Base-by-base conservation (phyloP, 768 basidiomycete genomes). In the Megacollybia marginata region DNA sequence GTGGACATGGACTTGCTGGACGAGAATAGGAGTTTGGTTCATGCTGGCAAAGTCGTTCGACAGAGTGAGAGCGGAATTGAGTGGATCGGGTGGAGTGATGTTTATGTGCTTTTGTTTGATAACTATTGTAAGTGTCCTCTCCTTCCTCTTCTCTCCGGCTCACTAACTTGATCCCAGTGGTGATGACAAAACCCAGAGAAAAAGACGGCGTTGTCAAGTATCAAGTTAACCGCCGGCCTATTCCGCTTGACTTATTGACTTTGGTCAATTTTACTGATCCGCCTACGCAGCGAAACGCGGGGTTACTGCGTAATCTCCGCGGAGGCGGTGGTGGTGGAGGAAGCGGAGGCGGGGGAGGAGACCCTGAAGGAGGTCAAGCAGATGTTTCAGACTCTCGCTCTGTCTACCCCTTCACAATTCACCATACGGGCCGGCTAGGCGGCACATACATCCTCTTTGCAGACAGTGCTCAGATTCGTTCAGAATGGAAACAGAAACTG, bases 1-100 rank as follows among this genome's bases (percentile, higher is more conserved):
- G 79, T 89, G 76, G 93, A 97, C 58, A 88, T 99, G 81, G 94
- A 97, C 59, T 70, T 98, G 13, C 65, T 91, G 33, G 80, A 92
- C 55, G 83, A 86, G 44, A 84, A 83, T 55, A 76, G 96, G 12
- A 85, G 87, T 12, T 69, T 97, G 51, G 83, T 97, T 33, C 82
- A 92, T 59, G 79, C 85, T 2, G 85, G 92, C 6, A 90, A 83
- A 56, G 69, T 97, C 18, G 74, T 88, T 47, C 79, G 92, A 45
- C 92, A 93, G 57, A 88, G 91, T 15, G 92, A 95, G 52, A 83
- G 84, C 31, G 90, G 88, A 10, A 81, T 92, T 54, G 85, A 87
- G 62, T 88, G 85, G 83, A 90, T 78, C 54, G 88, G 86, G 43
- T 95, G 92, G 90, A 84, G 81, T 35, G 93, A 97, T 64, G 74